Evolutionary conservation across 2,329 filamentous ascomycete genomes (phyloP), one percentile per base, ranked within the genome.

Genomic region (Hymenoscyphus salicellus): DNA sequence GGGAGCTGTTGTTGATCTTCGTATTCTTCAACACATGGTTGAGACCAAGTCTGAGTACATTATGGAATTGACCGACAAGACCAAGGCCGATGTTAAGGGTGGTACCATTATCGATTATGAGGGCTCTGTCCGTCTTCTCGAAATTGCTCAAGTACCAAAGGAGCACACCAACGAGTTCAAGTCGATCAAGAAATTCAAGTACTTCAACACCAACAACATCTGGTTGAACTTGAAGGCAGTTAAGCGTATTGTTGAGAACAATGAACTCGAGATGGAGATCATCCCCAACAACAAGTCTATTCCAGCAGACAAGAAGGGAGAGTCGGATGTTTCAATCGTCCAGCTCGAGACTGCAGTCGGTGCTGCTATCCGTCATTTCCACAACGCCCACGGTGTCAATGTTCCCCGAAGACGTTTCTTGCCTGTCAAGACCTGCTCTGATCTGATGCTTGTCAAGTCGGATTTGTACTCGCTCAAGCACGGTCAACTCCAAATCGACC

Each of bases 181-280:
- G 89, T 97, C 93, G 58, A 99, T 99, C 86, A 99, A 99, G 90
- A 99, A 99, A 87, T 99, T 99, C 90, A 97, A 96, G 87, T 99
- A 99, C 89, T 99, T 99, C 90, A 99, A 99, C 88, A 99, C 95
- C 81, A 99, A 99, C 91, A 99, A 99, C 87, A 97, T 99, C 82
- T 99, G 95, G 95, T 91, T 99, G 86, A 97, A 97, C 83, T 86
- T 97, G 74, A 89, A 92, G 78, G 95, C 95, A 72, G 91, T 99
- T 82, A 98, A 98, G 90, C 93, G 95, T 67, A 93, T 99, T 62
- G 95, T 99, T 7, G 95, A 98, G 87, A 93, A 96, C 80, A 92
- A 97, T 79, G 94, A 98, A 84, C 89, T 99, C 62, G 91, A 93
- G 82, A 96, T 99, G 91, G 95, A 99, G 83, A 99, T 99, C 78